Evolutionary conservation across 495 filamentous ascomycete genomes (phyloP), one percentile per base, ranked within the genome.

Genomic region (Astrocystis sublimbata): DNA sequence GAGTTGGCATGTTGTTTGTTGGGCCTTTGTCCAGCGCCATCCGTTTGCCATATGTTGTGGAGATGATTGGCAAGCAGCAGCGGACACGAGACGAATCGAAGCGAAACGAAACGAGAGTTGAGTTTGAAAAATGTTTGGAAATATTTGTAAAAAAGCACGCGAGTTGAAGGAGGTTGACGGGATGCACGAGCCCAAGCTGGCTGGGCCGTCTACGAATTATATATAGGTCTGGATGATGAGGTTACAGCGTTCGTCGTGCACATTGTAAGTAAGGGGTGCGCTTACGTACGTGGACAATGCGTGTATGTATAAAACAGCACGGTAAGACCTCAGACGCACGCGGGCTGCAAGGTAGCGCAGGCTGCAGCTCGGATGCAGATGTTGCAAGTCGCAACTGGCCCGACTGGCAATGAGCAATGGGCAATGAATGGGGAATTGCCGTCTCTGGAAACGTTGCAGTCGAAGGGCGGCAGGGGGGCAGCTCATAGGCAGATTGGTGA

Each of bases 371-470:
- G 58, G 56, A 55, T 53, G 61, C 43, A 52, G 61, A 41, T 46
- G 35, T 63, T 60, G 58, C 51, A 46, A 67, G 50, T 64, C 61
- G 59, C 56, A 56, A 66, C n/a, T n/a, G n/a, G n/a, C n/a, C n/a
- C n/a, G n/a, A n/a, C n/a, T n/a, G n/a, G n/a, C n/a, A n/a, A n/a
- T n/a, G n/a, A n/a, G n/a, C n/a, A n/a, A n/a, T n/a, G n/a, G n/a
- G n/a, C n/a, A n/a, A n/a, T n/a, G n/a, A n/a, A n/a, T 58, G 52
- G 38, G 36, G 60, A 69, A 71, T 62, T 71, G 67, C 69, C 69
- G 67, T 67, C 65, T 65, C 64, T 65, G 62, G 69, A 69, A 69
- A 71, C 69, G 69, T 71, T 71, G 68, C 69, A 69, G 67, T 66
- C 62, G 58, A 64, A 57, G 61, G 19, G 38, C 23, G 19, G 41